phyloP scores from a whole-genome alignment of 176 grass and related monocot species.

The Rhynchospora breviuscula region DNA sequence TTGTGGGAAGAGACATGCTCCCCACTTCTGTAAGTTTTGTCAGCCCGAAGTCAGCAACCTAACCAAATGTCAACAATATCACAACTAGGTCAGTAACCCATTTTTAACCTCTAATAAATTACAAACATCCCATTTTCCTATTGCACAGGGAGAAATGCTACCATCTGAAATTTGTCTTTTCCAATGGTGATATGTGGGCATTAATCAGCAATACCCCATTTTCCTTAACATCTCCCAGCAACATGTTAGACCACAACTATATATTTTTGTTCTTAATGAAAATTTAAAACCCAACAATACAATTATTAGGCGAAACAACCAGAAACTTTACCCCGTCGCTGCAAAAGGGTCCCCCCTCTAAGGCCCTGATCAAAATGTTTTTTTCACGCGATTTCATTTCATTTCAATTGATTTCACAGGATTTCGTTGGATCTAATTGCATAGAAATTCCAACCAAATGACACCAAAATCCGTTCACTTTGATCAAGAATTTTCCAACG shows the following conservation, averaged over 20 bases:
- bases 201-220: not conserved
- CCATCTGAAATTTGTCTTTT: not conserved
- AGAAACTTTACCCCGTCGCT: not conserved
- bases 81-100: not conserved
- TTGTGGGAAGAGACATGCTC: conserved; percentile 46
- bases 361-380: too few relatives aligned
- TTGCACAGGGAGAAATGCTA: not conserved
- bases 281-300: not conserved
- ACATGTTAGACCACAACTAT: not conserved
- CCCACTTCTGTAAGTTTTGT: conserved; percentile 87
- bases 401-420: too few relatives aligned
- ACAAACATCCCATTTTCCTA: not conserved
- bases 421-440: too few relatives aligned
- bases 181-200: not conserved
- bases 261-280: not conserved
- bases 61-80: not conserved
- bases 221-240: not conserved
- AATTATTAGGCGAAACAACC: not conserved
- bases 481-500: too few relatives aligned
- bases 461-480: too few relatives aligned
- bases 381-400: too few relatives aligned
- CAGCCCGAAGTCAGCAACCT: conserved; percentile 98
- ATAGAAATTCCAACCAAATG: too few relatives aligned
- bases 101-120: conserved; percentile 1
- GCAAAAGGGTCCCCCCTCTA: not conserved